Base-by-base conservation (phyloP, 2,329 filamentous ascomycete genomes). In the Calonectria montana region DNA sequence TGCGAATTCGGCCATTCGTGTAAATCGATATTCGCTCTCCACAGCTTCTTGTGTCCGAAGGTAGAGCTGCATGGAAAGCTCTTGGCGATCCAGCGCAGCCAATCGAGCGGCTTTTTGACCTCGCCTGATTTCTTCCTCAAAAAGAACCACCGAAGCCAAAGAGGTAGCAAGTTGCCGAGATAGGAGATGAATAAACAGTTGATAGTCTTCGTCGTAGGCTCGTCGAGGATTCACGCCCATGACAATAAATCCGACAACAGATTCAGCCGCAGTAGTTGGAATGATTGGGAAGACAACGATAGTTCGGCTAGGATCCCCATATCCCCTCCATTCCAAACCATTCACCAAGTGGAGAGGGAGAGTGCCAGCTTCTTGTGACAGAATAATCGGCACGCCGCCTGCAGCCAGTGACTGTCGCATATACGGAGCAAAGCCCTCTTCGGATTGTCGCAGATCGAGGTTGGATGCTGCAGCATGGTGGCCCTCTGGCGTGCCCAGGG, bases 1-100 rank as follows among this genome's bases (percentile, higher is more conserved):
- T 0, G 94, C 93, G 74, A 95, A 94, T 79, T 96, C 94, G 2
- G 94, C 94, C 93, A 97, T 95, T 53, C 94, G 88, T 0, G 93
- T 94, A 80, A 97, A 97, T 70, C 93, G 92, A 37, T 93, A 92
- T 81, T 97, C 94, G 80, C 91, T 91, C 77, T 92, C 90, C 48
- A 88, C 86, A 0, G 90, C 89, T 77, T 92, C 89, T 75, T 90
- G 88, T 1, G 90, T 91, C 37, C 89, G 85, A 21, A 93, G 87
- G 50, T 91, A 91, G 16, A 97, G 87, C 80, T 96, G 93, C 80
- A 94, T 89, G 0, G 93, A 94, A 4, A 97, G 88, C 78, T 95
- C 92, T 75, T 94, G 93, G 2, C 93, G 91, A 81, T 97, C 94
- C 72, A 94, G 84, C 2, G 93, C 93, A 12, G 94, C 94, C 39